Base-by-base conservation (phyloP, 2,329 filamentous ascomycete genomes). In the Colletotrichum echinochloae region DNA sequence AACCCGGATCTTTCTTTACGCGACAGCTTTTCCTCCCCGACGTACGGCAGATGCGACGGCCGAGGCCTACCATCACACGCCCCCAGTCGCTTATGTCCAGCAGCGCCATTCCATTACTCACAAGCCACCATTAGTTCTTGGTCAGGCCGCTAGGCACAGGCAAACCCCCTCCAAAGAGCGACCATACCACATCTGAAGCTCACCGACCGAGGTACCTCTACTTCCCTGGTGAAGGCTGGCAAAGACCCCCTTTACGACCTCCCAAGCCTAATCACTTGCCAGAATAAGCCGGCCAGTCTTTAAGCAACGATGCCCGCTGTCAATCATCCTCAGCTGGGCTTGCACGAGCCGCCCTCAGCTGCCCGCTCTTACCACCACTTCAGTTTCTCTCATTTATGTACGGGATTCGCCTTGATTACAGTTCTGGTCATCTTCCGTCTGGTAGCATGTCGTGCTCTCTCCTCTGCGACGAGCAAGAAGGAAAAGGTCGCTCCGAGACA, bases 221-320 rank as follows among this genome's bases (percentile, higher is more conserved):
- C 69, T 37, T 61, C 55, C 64, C 55, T 65, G 37, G 51, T 60
- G 37, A 44, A 59, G 67, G 51, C 52, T 26, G 52, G 33, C 48
- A 63, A 49, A 61, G 68, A 55, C 69, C 65, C 65, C 60, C 54
- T 30, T 48, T 65, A 44, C 69, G 37, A 56, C 68, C 64, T 55
- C 33, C 48, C 54, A 63, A 71, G 52, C 64, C 59, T 74, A 77
- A 77, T 74, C 73, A 79, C 72, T 72, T 65, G 37, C 60, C 78
- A 78, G 75, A 75, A 76, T 77, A 78, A 79, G 74, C 48, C 48
- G 77, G 75, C 75, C 75, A 37, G 33, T 39, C 41, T 70, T 70
- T 52, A 65, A 69, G 78, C 78, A 82, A 78, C 70, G 71, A 83
- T 83, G 82, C 81, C 82, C 74, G 77, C 76, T 75, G 74, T 81